Percentiles rank a stretch among this genome's conserved stretches.
These are phyloP conservation scores for Goniomonas avonlea DNA, from an alignment of 78 protist genomes.

Conservation along the genomic window DNA sequence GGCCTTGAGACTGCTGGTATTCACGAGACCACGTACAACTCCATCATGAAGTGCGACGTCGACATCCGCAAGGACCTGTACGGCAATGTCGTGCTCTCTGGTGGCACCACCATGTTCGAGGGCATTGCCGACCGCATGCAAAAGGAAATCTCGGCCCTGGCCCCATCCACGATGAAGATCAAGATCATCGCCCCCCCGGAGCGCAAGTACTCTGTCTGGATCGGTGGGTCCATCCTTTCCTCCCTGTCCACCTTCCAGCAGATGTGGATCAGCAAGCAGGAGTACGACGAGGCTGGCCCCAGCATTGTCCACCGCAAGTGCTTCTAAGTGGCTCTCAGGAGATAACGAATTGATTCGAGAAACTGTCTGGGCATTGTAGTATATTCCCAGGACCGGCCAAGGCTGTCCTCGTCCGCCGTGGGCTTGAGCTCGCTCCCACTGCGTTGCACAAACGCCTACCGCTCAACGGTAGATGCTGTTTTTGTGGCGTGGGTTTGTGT, in stretches of 20 bases:
- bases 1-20: conserved; percentile 80
- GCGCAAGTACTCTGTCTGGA: conserved; percentile 68
- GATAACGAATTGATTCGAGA: no score
- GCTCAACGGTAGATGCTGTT: no score
- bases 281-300: conserved; percentile 75
- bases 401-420: no score
- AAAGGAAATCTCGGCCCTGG: conserved; percentile 46
- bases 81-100: conserved; percentile 82
- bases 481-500: no score
- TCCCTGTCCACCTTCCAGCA: conserved; percentile 76
- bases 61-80: conserved; percentile 86
- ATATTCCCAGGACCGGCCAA: no score
- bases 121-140: conserved; percentile 74
- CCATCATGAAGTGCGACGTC: conserved; percentile 80
- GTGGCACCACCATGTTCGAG: conserved; percentile 86
- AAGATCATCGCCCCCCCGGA: conserved; percentile 70
- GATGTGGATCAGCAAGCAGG: conserved; percentile 73
- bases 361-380: no score
- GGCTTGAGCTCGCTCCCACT: no score
- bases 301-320: conserved; percentile 61
- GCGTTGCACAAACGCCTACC: no score
- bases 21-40: conserved; percentile 62
- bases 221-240: conserved; percentile 78
- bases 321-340: no score
- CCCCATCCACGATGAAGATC: conserved; percentile 52